Base-by-base conservation (phyloP, 805 yeast species). In the Zygoascus ofunaensis region DNA sequence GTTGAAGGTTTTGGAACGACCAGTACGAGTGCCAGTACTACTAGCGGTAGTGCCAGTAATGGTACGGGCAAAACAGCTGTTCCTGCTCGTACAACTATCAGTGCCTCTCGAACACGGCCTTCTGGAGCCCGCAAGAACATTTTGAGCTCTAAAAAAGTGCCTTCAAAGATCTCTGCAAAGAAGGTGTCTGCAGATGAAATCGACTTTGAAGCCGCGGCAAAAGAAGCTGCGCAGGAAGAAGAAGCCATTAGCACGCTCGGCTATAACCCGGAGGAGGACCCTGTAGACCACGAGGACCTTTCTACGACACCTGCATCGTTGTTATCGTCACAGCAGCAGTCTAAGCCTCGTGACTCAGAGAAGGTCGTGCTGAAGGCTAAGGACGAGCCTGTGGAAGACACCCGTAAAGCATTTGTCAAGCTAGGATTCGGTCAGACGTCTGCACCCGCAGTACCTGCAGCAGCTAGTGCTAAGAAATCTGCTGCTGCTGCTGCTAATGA, bases 381-480 rank as follows among this genome's bases (percentile, higher is more conserved):
- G 12, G 24, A 41, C 14, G n/a, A 19, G 17, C 26, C 45, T 5
- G 51, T 50, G 12, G 52, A 49, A 34, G 48, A 49, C 12, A 49
- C 50, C 24, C 30, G 43, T 3, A 50, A 47, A 43, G 15, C 41
- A 22, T 49, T 49, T 34, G 51, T 44, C 15, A 45, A 75, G 59
- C 70, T 87, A 49, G 95, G 96, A 0, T 87, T 87, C 57, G 97
- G 97, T 54, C 89, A 87, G 94, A 76, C 79, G 4, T 32, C 55
- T 4, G 52, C 49, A 1, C 12, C 30, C 12, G 7, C 30, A 12
- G 30, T 26, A 26, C 71, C 47, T 35, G 64, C 53, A 5, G 51
- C 47, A 46, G 8, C 39, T 4, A 24, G 26, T 19, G 39, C 39
- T 7, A 10, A 10, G 23, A 46, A 44, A 14, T 33, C 48, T 3